Percentiles rank a stretch among this genome's conserved stretches.
Evolutionary conservation across 1,284 basidiomycete species (phyloP).

Genomic region (Leucoagaricus sp.): DNA sequence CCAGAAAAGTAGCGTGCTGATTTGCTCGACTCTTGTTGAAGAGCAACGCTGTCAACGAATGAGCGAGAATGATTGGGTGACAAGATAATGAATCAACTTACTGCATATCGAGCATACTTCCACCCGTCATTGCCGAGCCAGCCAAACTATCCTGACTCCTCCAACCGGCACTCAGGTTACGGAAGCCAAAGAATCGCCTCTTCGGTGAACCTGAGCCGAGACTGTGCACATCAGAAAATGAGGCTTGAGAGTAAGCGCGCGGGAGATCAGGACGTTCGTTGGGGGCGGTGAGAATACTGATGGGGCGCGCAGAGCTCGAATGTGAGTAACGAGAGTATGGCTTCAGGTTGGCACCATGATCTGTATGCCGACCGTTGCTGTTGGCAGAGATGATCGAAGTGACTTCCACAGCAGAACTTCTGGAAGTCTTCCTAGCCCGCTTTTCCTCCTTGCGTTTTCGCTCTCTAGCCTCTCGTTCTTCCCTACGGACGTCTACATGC

Average conservation of each 20-base stretch:
- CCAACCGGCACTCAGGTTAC: constrained; percentile 75
- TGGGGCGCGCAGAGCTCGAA: constrained; percentile 56
- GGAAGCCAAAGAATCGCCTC: constrained; percentile 82
- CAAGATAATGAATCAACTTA: constrained; percentile 44
- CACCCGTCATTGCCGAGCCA: constrained; percentile 67
- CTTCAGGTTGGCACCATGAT: constrained; percentile 48
- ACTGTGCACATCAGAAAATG: constrained; percentile 77
- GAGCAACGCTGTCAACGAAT: constrained; percentile 55
- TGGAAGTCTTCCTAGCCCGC: constrained; percentile 70
- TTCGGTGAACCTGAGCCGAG: constrained; percentile 67
- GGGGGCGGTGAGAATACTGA: constrained; percentile 64
- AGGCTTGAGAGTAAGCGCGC: constrained; percentile 71
- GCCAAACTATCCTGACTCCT: constrained; percentile 78
- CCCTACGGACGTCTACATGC: constrained; percentile 79
- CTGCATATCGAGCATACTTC: constrained; percentile 95
- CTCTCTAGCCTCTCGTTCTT: constrained; percentile 72
- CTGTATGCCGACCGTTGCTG: constrained; percentile 56
- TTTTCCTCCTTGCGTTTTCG: constrained; percentile 69
- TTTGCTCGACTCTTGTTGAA: constrained; percentile 62
- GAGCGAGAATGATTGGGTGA: constrained; percentile 12
- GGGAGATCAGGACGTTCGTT: constrained; percentile 59
- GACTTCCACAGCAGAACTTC: constrained; percentile 66
- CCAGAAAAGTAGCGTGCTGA: constrained; percentile 33
- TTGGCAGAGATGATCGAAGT: constrained; percentile 68
- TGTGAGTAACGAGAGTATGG: constrained; percentile 65